These are phyloP conservation scores for Dimocarpus longan DNA, from an alignment of 345 rosid genomes.

Conservation along the genomic window DNA sequence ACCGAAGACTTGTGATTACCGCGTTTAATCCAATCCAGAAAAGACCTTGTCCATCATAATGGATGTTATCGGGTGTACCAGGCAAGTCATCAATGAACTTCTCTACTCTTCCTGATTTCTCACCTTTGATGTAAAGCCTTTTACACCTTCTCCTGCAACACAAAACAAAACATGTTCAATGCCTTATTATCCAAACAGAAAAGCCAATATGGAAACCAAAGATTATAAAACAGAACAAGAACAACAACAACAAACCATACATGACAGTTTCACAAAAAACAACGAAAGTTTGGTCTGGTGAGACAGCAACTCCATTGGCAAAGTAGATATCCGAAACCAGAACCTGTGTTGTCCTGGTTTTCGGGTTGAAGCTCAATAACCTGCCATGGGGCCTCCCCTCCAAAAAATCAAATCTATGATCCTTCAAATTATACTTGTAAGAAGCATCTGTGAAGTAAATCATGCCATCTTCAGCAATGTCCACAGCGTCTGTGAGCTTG, in stretches of 20 bases:
- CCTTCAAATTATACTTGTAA: slow-evolving; percentile 36
- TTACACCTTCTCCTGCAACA: slow-evolving; percentile 61
- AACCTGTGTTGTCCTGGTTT: slow-evolving; percentile 45
- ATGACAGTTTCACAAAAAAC: slow-evolving; percentile 66
- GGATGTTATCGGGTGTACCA: slow-evolving; percentile 75
- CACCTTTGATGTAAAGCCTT: slow-evolving; percentile 56
- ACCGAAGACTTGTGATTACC: slow-evolving; percentile 32
- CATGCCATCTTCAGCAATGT: slow-evolving; percentile 61
- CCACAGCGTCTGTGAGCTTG: slow-evolving; percentile 63
- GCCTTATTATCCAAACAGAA: no score
- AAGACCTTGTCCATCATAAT: slow-evolving; percentile 59
- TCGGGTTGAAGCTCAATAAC: slow-evolving; percentile 58
- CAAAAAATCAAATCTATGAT: slow-evolving; percentile 33
- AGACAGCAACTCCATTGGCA: slow-evolving; percentile 67
- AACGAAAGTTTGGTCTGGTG: slow-evolving; percentile 55
- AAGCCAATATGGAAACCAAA: background rate
- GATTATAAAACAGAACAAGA: no score
- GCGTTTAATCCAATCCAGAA: slow-evolving; percentile 60
- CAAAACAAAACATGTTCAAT: background rate
- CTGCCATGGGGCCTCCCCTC: slow-evolving; percentile 83
- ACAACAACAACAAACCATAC: slow-evolving; percentile 32
- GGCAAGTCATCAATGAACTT: slow-evolving; percentile 52
- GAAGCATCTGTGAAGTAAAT: slow-evolving; percentile 88
- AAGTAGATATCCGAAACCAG: slow-evolving; percentile 58
- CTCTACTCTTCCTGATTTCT: slow-evolving; percentile 42